These are phyloP conservation scores for Lentinus tigrinus DNA, from an alignment of 768 basidiomycete genomes.

Conservation along the genomic window DNA sequence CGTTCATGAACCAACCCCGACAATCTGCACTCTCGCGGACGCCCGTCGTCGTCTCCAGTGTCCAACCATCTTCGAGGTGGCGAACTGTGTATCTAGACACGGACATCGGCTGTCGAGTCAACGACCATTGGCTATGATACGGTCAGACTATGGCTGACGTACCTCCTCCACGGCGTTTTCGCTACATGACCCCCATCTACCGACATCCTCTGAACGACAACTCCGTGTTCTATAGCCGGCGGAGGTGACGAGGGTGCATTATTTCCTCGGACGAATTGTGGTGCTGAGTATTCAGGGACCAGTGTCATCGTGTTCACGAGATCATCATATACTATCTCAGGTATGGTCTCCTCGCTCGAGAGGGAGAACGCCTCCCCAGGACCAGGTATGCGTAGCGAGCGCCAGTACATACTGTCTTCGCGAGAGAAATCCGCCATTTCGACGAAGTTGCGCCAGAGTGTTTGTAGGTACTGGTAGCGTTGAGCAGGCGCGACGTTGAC, in stretches of 20 bases:
- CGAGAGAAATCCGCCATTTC: not conserved
- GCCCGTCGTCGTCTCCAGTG: not conserved
- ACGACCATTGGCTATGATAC: not conserved
- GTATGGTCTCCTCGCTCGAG: not conserved
- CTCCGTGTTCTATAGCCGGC: not conserved
- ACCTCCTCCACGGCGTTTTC: not conserved
- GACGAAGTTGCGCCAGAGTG: not conserved
- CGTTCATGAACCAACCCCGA: not conserved
- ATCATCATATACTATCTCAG: not conserved
- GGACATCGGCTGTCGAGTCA: not conserved
- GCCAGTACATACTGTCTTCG: not conserved
- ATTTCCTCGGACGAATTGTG: not conserved
- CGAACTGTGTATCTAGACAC: not conserved
- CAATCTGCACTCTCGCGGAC: not conserved
- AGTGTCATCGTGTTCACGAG: not conserved
- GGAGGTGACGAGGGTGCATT: not conserved
- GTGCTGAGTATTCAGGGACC: not conserved
- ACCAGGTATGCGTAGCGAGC: not conserved
- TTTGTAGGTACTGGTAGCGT: not conserved
- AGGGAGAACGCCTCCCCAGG: not conserved
- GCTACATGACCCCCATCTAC: not conserved
- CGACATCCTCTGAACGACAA: not conserved
- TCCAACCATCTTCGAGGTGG: not conserved
- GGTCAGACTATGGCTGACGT: not conserved
- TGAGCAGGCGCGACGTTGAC: not conserved